Base-by-base conservation (phyloP, 1,284 basidiomycete genomes). In the Cerrena zonata region DNA sequence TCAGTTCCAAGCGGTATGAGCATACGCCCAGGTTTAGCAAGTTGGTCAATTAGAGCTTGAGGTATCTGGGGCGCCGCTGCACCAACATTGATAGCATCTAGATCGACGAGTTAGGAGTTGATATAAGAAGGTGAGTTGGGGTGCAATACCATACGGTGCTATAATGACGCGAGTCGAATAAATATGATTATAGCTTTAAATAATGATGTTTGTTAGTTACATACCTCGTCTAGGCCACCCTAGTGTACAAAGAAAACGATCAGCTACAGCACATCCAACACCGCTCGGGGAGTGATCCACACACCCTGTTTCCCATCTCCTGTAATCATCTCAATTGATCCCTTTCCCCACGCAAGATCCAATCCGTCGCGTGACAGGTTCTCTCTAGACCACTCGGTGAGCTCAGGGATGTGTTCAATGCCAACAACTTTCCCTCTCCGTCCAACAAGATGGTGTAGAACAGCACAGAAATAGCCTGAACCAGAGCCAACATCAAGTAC, bases 41-140 rank as follows among this genome's bases (percentile, higher is more conserved):
- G 83, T 66, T 95, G 88, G 12, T 91, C 80, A 22, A 98, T 65
- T 0, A 98, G 77, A 0, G 77, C 65, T 30, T 80, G 65, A 0
- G 94, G 93, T 15, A 93, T 69, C 0, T 63, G 74, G 0, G 90
- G 86, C 0, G 94, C 86, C 0, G 94, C 94, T 0, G 95, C 95
- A 4, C 95, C 95, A 19, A 98, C 95, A 61, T 99, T 95, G 44
- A 98, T 98, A 0, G 83, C 88, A 57, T 91, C 80, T 65, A 87
- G 0, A 91, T 91, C 0, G n/a, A n/a, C n/a, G n/a, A n/a, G n/a
- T n/a, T n/a, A n/a, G n/a, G n/a, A 10, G 10, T 18, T 41, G 7
- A 41, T 10, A 10, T 41, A 10, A 7, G 18, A 7, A 11, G 13
- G 11, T 44, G 42, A 44, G 5, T 21, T 44, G n/a, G n/a, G n/a